These are phyloP conservation scores for Gnaphalium uliginosum DNA, from an alignment of 129 eudicot genomes.

Conservation along the genomic window DNA sequence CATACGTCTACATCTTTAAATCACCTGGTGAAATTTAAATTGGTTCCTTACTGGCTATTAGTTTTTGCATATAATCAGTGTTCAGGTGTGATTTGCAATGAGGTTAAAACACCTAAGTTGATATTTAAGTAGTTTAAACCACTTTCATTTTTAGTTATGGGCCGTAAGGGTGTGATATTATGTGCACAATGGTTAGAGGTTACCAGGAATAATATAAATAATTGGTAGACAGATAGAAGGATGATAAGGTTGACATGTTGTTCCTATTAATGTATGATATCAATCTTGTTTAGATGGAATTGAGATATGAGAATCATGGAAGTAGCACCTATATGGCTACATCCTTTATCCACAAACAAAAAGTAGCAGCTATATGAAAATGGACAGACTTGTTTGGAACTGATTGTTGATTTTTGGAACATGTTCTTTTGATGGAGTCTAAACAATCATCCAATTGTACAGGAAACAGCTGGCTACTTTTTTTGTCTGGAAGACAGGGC, in stretches of 20 bases:
- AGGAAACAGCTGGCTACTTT: slow-evolving; percentile 85
- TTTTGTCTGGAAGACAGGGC: slow-evolving; percentile 97
- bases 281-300: neutral
- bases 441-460: slow-evolving; percentile 29
- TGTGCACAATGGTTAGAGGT: neutral
- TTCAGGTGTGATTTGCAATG: neutral
- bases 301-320: neutral
- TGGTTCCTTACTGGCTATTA: neutral
- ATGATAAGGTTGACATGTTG: neutral
- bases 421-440: slow-evolving; percentile 2
- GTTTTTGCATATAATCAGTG: neutral
- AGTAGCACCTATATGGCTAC: slow-evolving; percentile 3
- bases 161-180: neutral
- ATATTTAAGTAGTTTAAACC: neutral
- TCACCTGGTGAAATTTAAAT: neutral
- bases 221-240: slow-evolving; percentile 8
- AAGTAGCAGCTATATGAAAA: neutral
- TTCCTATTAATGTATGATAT: neutral
- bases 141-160: neutral
- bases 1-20: neutral
- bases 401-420: neutral
- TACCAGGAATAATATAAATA: neutral
- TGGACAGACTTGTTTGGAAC: neutral
- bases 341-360: too few species aligned
- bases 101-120: neutral